Evolutionary conservation across 306 rosid genomes (phyloP).

Genomic region (Vigna radiata): DNA sequence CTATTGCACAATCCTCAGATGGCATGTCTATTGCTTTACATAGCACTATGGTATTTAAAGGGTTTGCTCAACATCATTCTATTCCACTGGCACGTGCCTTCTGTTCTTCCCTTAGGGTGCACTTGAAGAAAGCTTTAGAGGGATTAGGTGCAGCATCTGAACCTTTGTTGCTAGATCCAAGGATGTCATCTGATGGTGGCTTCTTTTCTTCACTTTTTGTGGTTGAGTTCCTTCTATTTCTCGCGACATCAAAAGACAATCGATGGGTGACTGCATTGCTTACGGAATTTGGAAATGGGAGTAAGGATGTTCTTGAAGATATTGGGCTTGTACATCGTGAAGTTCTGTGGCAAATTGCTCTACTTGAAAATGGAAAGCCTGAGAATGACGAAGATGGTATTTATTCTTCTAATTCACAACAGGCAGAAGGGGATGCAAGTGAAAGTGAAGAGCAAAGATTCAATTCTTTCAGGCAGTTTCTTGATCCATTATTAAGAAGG

Average conservation of each 20-base stretch:
- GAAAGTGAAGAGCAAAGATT: constrained; percentile 92
- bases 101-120: constrained; percentile 83
- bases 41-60: constrained; percentile 98
- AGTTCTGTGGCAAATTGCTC: constrained; percentile 93
- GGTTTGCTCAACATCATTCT: constrained; percentile 97
- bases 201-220: constrained; percentile 81
- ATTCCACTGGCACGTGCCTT: constrained; percentile 87
- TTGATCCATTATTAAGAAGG: constrained; percentile 90
- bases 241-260: constrained; percentile 97
- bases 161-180: constrained; percentile 78
- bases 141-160: constrained; percentile 73
- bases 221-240: constrained; percentile 94
- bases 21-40: constrained; percentile 96
- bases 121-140: constrained; percentile 79
- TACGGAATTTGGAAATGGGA: constrained; percentile 87
- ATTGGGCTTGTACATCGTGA: constrained; percentile 89
- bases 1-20: constrained; percentile 87
- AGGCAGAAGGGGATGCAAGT: constrained; percentile 65
- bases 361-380: constrained; percentile 77
- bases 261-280: constrained; percentile 94
- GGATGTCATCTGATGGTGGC: constrained; percentile 66
- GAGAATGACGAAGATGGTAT: constrained; percentile 69
- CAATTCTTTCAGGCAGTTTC: constrained; percentile 92
- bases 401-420: constrained; percentile 72
- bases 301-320: constrained; percentile 92